Percentiles rank a stretch among this genome's conserved stretches.
Conservation (phyloP, 2,329 filamentous ascomycete species). For the Neocatenulostroma microsporum region DNA sequence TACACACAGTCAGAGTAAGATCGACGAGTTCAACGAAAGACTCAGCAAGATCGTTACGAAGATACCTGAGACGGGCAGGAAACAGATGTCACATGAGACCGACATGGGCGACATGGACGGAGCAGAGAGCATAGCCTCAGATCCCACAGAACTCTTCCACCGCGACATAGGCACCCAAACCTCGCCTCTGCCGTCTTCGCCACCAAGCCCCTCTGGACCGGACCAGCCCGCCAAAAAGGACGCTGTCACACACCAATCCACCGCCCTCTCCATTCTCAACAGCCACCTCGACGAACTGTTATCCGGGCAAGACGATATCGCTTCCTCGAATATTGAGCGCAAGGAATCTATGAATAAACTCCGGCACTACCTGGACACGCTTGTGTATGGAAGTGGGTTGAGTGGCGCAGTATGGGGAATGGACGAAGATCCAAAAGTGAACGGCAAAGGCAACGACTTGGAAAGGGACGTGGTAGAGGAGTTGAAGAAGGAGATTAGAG, state of each 20-base stretch:
- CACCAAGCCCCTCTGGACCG: background rate
- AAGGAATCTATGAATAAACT: conserved; percentile 47
- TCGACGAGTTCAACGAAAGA: conserved; percentile 50
- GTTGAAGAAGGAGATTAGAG: conserved; percentile 65
- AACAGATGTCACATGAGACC: conserved; percentile 25
- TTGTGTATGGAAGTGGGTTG: conserved; percentile 40
- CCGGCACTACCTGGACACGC: conserved; percentile 56
- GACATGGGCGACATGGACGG: conserved; percentile 44
- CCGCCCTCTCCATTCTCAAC: conserved; percentile 40
- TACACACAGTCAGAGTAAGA: conserved; percentile 43
- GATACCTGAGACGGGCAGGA: conserved; percentile 14
- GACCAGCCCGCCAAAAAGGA: conserved; percentile 18
- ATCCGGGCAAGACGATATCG: conserved; percentile 41
- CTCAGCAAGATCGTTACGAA: conserved; percentile 32
- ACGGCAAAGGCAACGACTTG: conserved; percentile 33
- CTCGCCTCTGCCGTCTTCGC: conserved; percentile 42
- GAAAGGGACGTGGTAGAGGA: conserved; percentile 67
- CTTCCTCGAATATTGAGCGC: conserved; percentile 38
- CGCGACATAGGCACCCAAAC: conserved; percentile 76
- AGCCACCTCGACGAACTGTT: conserved; percentile 45
- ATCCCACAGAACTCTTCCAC: conserved; percentile 72
- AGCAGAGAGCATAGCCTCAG: conserved; percentile 44
- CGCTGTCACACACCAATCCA: conserved; percentile 20
- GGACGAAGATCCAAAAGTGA: conserved; percentile 4
- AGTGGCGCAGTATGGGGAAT: background rate